Evolutionary conservation across 805 yeast genomes (phyloP), one percentile per base, ranked within the genome.

Genomic region (Starmerella etchellsii): DNA sequence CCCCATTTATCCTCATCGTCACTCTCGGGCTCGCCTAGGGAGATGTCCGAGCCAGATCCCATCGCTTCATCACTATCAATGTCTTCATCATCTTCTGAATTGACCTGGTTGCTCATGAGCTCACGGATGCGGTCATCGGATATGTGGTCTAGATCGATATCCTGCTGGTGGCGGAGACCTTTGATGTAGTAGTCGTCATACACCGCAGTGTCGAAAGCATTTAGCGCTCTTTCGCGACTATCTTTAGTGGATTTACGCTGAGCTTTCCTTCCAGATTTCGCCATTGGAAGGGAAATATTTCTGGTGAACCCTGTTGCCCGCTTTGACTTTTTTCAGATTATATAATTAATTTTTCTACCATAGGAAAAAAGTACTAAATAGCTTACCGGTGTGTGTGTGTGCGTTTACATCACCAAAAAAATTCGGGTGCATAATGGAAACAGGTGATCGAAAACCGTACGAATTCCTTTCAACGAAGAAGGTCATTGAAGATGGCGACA

Each of bases 11-110:
- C 77, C 15, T 68, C 75, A 8, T 64, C 70, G 9, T 68, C 71
- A 14, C 61, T 63, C n/a, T 60, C 68, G 3, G 60, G 62, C 23
- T 57, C 58, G 23, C 58, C 55, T 25, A 84, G 76, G 48, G 78
- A 73, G 54, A 73, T 78, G 41, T 76, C 82, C 43, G 69, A 73
- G 50, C 72, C 93, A 0, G 91, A 78, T 0, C 91, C 94, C 44
- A 82, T 61, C 0, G 94, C 95, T 52, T 81, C 95, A 58, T 85
- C 95, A 1, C 94, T 82, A 52, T 79, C 83, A 34, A 81, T 64
- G 45, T 81, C 65, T 19, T 60, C 64, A 23, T 59, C 68, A 31
- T 60, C 65, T 10, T 59, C 64, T 8, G 51, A 40, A 23, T 49
- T 47, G 20, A 57, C 66, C 9, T 51, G 54, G 23, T 57, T 63